A percentile compares a stretch with the other conserved stretches of the same genome.
Conservation (phyloP, 495 filamentous ascomycete species). For the Trypethelium eluteriae region DNA sequence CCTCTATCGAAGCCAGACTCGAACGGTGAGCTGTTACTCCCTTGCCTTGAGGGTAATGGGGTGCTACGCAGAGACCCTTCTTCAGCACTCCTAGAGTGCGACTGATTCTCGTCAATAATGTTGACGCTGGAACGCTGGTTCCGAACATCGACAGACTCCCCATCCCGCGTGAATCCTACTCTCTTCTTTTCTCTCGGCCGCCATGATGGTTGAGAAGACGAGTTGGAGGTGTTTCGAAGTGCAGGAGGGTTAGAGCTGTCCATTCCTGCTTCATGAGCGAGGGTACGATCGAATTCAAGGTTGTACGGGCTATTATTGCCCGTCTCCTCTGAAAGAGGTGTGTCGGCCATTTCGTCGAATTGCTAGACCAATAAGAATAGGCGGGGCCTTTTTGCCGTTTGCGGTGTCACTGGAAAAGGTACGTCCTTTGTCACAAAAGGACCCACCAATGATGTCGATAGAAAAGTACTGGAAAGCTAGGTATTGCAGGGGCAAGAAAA, state of each 20-base stretch:
- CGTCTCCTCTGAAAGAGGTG: not conserved
- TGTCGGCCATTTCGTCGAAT: not conserved
- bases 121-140: not conserved
- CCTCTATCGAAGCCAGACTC: slow-evolving; percentile 20
- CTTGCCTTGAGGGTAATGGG: slow-evolving; percentile 16
- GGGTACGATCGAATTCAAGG: not conserved
- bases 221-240: not conserved
- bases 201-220: slow-evolving; percentile 14
- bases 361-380: not conserved
- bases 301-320: not conserved
- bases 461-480: no score
- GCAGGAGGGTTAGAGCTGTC: not conserved
- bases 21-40: slow-evolving; percentile 19
- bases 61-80: slow-evolving; percentile 11
- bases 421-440: not conserved
- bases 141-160: slow-evolving; percentile 14
- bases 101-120: slow-evolving; percentile 2
- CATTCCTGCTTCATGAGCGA: not conserved
- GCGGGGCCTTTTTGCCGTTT: not conserved
- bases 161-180: slow-evolving; percentile 22
- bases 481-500: no score
- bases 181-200: slow-evolving; percentile 24
- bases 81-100: not conserved
- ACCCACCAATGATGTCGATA: no score
- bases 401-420: not conserved